Evolutionary conservation across 352 stramenopile genomes (phyloP).

Genomic region (Blastocystis sp.): DNA sequence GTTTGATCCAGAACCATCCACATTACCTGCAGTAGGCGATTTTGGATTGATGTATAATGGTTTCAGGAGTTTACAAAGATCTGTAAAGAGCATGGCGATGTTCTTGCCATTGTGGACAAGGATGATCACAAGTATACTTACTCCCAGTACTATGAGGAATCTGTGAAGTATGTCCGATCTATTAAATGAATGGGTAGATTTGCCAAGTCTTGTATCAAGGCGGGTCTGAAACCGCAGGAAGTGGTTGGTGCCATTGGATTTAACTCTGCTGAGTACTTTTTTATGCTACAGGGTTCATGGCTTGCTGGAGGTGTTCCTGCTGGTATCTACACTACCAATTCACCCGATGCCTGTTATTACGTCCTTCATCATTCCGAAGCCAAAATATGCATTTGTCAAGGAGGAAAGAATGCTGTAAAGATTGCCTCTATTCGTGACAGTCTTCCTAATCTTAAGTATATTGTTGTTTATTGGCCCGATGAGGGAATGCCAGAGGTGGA

Average conservation of each 20-base stretch:
- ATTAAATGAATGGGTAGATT: slow-evolving; percentile 69
- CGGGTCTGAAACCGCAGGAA: slow-evolving; percentile 73
- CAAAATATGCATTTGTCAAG: slow-evolving; percentile 83
- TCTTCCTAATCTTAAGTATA: slow-evolving; percentile 80
- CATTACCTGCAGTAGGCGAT: slow-evolving; percentile 22
- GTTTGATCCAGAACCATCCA: slow-evolving; percentile 46
- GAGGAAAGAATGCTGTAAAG: slow-evolving; percentile 83
- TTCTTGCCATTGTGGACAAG: slow-evolving; percentile 24
- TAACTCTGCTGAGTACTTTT: slow-evolving; percentile 83
- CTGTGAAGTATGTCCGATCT: background rate
- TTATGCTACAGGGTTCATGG: slow-evolving; percentile 82
- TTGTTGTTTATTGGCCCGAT: slow-evolving; percentile 77
- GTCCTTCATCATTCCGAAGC: slow-evolving; percentile 85
- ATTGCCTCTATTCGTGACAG: slow-evolving; percentile 78
- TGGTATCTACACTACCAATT: slow-evolving; percentile 92
- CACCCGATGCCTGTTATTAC: slow-evolving; percentile 78
- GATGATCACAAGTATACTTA: slow-evolving; percentile 55
- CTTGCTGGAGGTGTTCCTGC: slow-evolving; percentile 80
- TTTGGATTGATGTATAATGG: background rate
- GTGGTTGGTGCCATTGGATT: slow-evolving; percentile 79
- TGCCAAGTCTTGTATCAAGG: slow-evolving; percentile 74
- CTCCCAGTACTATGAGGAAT: slow-evolving; percentile 44
- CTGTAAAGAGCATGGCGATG: slow-evolving; percentile 3
- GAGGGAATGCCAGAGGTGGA: slow-evolving; percentile 65
- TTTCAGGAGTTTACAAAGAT: slow-evolving; percentile 51